These are phyloP conservation scores for Fraxinus cuspidata DNA, from an alignment of 257 asterid genomes.

Conservation along the genomic window DNA sequence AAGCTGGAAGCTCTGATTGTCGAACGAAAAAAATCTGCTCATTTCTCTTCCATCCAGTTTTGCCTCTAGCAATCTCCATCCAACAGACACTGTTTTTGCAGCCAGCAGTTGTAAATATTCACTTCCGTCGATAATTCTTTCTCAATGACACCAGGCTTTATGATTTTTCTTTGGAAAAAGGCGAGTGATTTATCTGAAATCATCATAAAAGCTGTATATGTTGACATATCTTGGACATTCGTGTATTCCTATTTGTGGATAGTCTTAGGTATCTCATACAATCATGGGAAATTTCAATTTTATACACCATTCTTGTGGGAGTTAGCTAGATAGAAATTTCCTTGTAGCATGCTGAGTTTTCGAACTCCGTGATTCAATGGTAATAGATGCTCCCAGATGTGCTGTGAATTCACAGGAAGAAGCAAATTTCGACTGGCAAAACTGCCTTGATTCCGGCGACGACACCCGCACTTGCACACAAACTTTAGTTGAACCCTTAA, in stretches of 20 bases:
- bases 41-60: conserved; percentile 86
- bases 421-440: not conserved
- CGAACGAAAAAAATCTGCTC: conserved; percentile 79
- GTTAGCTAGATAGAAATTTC: not conserved
- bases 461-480: not conserved
- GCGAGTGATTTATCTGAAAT: conserved; percentile 19
- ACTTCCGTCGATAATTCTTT: conserved; percentile 64
- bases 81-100: conserved; percentile 86
- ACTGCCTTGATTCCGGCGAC: not conserved
- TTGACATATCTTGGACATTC: conserved; percentile 4
- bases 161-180: conserved; percentile 18
- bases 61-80: conserved; percentile 86
- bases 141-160: not conserved
- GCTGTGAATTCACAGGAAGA: not conserved
- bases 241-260: not conserved
- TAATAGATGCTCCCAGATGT: not conserved
- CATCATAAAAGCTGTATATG: conserved; percentile 6
- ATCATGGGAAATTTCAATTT: conserved; percentile 15
- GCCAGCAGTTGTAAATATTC: conserved; percentile 95
- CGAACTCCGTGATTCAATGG: not conserved
- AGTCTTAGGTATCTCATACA: conserved; percentile 7
- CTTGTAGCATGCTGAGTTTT: not conserved
- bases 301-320: not conserved
- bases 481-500: not conserved
- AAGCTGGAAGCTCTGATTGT: conserved; percentile 69